Evolutionary conservation across 345 rosid species (phyloP).

Genomic region (Camelina laxa): DNA sequence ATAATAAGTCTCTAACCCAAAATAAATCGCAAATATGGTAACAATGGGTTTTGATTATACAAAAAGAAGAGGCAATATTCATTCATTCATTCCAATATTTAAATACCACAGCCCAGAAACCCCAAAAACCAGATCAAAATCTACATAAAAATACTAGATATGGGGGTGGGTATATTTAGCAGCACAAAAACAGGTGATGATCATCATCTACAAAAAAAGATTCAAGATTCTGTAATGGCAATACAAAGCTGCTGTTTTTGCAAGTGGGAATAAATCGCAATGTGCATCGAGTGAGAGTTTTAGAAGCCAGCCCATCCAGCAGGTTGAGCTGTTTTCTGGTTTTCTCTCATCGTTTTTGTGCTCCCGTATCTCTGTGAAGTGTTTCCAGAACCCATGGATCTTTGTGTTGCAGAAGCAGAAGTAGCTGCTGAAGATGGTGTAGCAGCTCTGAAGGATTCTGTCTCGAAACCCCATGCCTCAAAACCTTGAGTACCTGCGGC

Average conservation of each 20-base stretch:
- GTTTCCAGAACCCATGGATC: slow-evolving; percentile 56
- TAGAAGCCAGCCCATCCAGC: slow-evolving; percentile 99
- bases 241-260: slow-evolving; percentile 12
- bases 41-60: neutral
- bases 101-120: slow-evolving; percentile 10
- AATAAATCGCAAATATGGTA: neutral
- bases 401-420: slow-evolving; percentile 48
- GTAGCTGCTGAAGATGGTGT: slow-evolving; percentile 46
- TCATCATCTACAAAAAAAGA: slow-evolving; percentile 42
- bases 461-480: slow-evolving; percentile 84
- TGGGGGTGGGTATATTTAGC: slow-evolving; percentile 20
- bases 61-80: neutral
- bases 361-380: slow-evolving; percentile 51
- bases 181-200: slow-evolving; percentile 22
- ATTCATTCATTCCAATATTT: neutral
- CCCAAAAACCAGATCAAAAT: slow-evolving; percentile 18
- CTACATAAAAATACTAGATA: slow-evolving; percentile 17
- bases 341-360: slow-evolving; percentile 54
- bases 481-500: slow-evolving; percentile 52
- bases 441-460: slow-evolving; percentile 70
- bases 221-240: slow-evolving; percentile 30
- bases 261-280: slow-evolving; percentile 5
- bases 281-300: slow-evolving; percentile 11
- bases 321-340: slow-evolving; percentile 68
- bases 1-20: neutral